Conservation (phyloP, 2,329 filamentous ascomycete species). For the Teratosphaeria epicoccoides region DNA sequence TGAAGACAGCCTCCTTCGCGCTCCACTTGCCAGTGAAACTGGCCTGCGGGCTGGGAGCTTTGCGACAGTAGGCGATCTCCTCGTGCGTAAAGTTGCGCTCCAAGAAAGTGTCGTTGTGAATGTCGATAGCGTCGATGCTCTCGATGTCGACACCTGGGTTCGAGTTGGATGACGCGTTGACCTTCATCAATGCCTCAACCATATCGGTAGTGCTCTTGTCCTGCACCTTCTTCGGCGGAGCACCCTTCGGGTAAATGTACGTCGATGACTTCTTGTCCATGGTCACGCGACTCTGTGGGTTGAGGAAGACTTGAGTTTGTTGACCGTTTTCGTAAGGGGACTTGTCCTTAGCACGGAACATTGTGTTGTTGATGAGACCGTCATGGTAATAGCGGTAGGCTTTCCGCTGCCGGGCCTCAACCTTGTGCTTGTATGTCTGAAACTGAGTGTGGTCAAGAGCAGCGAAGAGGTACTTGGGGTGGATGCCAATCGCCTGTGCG, state of each 20-base stretch:
- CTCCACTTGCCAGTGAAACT: constrained; percentile 94
- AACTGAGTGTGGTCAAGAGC: constrained; percentile 83
- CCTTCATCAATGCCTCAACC: constrained; percentile 64
- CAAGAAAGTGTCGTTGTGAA: constrained; percentile 87
- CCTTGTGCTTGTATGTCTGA: constrained; percentile 72
- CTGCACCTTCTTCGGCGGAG: constrained; percentile 55
- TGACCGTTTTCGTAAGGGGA: constrained; percentile 83
- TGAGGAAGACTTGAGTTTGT: constrained; percentile 79
- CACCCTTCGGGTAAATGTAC: constrained; percentile 60
- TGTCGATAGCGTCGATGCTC: constrained; percentile 75
- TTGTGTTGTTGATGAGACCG: constrained; percentile 90
- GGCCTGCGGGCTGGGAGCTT: constrained; percentile 68
- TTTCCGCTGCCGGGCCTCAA: constrained; percentile 92
- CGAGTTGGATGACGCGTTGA: constrained; percentile 47
- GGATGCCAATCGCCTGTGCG: constrained; percentile 90
- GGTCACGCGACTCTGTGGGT: constrained; percentile 79
- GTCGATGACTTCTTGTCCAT: constrained; percentile 77
- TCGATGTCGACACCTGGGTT: constrained; percentile 94
- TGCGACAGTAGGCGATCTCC: constrained; percentile 79
- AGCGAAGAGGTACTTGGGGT: constrained; percentile 91
- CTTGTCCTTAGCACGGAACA: constrained; percentile 92
- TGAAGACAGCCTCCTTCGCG: constrained; percentile 98
- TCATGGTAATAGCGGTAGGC: constrained; percentile 98
- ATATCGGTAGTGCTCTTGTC: constrained; percentile 62
- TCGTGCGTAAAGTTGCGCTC: constrained; percentile 83